These are phyloP conservation scores for Cardiospermum halicacabum DNA, from an alignment of 345 rosid species.

Conservation along the genomic window DNA sequence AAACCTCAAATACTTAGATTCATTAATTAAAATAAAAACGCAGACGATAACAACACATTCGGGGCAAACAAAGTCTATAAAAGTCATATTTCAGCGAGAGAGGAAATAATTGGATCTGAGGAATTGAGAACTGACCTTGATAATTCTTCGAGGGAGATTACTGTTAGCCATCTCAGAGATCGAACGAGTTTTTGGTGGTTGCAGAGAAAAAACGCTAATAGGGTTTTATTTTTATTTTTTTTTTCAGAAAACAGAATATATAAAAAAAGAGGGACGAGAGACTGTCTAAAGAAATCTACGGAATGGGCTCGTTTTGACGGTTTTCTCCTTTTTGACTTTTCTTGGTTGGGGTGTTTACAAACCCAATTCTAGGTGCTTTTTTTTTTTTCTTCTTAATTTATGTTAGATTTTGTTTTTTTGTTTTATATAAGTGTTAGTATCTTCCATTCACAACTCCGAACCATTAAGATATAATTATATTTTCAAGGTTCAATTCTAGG, in stretches of 20 bases:
- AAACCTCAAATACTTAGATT: slow-evolving; percentile 6
- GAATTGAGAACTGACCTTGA: slow-evolving; percentile 57
- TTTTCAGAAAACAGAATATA: background rate
- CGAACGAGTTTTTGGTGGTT: slow-evolving; percentile 9
- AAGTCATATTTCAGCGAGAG: background rate
- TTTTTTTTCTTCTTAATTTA: too few relatives aligned
- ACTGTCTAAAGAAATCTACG: background rate
- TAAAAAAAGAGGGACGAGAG: background rate
- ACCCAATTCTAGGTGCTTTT: too few relatives aligned
- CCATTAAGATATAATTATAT: too few relatives aligned
- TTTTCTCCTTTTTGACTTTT: background rate
- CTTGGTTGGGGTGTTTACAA: too few relatives aligned
- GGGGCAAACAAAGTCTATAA: background rate
- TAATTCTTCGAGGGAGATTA: slow-evolving; percentile 92
- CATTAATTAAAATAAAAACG: background rate
- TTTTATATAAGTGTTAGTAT: too few relatives aligned
- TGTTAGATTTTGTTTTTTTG: too few relatives aligned
- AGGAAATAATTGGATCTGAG: background rate
- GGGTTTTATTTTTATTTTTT: background rate
- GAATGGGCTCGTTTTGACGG: background rate
- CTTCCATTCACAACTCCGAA: too few relatives aligned
- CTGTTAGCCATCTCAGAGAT: slow-evolving; percentile 69
- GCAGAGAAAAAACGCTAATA: slow-evolving; percentile 8
- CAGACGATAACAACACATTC: background rate
- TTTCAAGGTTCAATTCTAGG: too few relatives aligned